These are phyloP conservation scores for Coniochaeta ligniaria DNA, from an alignment of 2,329 filamentous ascomycete species.

Conservation along the genomic window DNA sequence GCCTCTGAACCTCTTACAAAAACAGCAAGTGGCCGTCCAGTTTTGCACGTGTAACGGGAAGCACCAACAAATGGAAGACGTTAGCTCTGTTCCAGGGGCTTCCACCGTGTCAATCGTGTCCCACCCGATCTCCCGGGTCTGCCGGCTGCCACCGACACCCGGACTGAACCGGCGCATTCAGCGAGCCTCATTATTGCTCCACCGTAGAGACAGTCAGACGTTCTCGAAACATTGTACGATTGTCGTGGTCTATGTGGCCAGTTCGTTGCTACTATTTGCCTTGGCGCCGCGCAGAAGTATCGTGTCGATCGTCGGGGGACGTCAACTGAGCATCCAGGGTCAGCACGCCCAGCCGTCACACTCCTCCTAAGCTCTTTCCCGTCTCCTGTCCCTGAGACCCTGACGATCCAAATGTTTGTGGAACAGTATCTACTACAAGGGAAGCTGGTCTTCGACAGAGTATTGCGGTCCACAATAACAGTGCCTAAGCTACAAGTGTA, in stretches of 20 bases:
- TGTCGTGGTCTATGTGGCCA: no score
- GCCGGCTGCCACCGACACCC: neutral
- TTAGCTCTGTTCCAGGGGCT: neutral
- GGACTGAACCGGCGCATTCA: neutral
- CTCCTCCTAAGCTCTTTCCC: no score
- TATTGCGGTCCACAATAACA: no score
- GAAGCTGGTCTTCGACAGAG: no score
- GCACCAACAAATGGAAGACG: neutral
- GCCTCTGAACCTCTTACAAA: neutral
- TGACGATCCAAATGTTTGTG: neutral
- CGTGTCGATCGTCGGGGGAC: no score
- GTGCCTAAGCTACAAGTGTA: no score
- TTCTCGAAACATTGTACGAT: neutral
- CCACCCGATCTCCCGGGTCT: neutral
- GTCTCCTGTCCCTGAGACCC: neutral
- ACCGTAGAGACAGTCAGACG: neutral
- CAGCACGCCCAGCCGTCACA: no score
- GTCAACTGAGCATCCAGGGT: no score
- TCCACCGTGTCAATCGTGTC: neutral
- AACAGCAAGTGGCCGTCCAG: neutral
- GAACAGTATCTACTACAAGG: no score
- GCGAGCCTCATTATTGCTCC: neutral
- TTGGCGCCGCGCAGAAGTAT: no score
- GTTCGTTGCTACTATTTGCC: no score
- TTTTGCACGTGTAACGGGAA: no score